phyloP scores from a whole-genome alignment of 768 basidiomycete species.

The Kwoniella sp. region DNA sequence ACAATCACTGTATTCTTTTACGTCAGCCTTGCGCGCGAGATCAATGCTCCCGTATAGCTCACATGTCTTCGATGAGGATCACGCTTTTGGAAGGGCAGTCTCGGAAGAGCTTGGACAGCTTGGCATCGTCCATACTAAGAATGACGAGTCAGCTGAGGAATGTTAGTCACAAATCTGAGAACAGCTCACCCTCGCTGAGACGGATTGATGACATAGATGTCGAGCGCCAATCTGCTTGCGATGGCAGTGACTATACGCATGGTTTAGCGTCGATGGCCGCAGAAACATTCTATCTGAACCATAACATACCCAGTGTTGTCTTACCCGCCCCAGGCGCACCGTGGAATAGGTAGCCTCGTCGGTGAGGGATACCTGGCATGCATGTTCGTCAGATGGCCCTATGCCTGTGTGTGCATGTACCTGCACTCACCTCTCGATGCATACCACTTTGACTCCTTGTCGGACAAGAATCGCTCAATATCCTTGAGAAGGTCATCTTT shows the following conservation, averaged over 20 bases:
- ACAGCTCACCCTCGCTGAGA: slow-evolving; percentile 42
- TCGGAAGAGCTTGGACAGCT: slow-evolving; percentile 81
- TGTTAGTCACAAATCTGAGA: neutral
- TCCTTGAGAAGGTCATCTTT: slow-evolving; percentile 47
- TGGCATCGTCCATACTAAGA: slow-evolving; percentile 65
- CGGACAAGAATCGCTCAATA: slow-evolving; percentile 44
- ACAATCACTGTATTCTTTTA: slow-evolving; percentile 29
- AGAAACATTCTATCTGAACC: neutral
- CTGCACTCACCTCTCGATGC: slow-evolving; percentile 45
- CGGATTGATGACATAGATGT: slow-evolving; percentile 77
- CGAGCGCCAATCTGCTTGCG: slow-evolving; percentile 83
- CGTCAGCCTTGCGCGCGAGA: neutral
- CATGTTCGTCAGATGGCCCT: neutral
- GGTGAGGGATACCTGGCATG: slow-evolving; percentile 49
- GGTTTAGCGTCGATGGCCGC: neutral
- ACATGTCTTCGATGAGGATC: slow-evolving; percentile 82
- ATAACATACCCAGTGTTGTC: slow-evolving; percentile 33
- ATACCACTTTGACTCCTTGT: slow-evolving; percentile 44
- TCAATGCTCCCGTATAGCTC: slow-evolving; percentile 12
- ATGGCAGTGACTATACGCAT: slow-evolving; percentile 60
- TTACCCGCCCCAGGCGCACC: slow-evolving; percentile 45
- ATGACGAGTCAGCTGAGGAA: neutral
- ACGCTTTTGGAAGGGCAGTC: slow-evolving; percentile 82
- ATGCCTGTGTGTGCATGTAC: too few relatives aligned
- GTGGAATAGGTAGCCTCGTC: slow-evolving; percentile 46